Evolutionary conservation across 1,284 basidiomycete species (phyloP).

Genomic region (Hortiboletus rubellus): DNA sequence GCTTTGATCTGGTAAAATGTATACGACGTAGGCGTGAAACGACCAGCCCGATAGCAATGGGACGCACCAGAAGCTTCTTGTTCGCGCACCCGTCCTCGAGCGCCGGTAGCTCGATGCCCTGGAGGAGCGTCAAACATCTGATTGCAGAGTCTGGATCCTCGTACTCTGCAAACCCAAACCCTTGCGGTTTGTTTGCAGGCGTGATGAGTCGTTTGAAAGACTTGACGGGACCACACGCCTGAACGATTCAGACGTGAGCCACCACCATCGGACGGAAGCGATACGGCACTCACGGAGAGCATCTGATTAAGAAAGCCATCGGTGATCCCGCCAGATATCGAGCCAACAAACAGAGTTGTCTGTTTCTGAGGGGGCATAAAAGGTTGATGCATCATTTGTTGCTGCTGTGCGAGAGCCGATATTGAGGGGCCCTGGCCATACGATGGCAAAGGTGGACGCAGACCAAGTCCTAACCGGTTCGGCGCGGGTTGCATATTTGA

Average conservation of each 20-base stretch:
- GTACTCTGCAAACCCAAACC: constrained; percentile 93
- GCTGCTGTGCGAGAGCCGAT: constrained; percentile 81
- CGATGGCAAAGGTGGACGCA: constrained; percentile 79
- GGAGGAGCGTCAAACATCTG: constrained; percentile 77
- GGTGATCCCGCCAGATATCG: constrained; percentile 90
- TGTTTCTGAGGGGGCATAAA: constrained; percentile 60
- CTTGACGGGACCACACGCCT: constrained; percentile 87
- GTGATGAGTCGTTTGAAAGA: constrained; percentile 90
- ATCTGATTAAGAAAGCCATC: constrained; percentile 79
- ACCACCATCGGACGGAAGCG: not conserved
- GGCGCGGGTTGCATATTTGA: constrained; percentile 60
- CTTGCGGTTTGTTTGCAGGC: constrained; percentile 88
- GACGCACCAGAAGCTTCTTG: constrained; percentile 83
- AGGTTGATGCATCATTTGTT: constrained; percentile 61
- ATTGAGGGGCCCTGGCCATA: constrained; percentile 87
- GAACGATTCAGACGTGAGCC: not conserved
- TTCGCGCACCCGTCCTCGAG: constrained; percentile 81
- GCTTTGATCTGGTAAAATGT: constrained; percentile 70
- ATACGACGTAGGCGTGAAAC: constrained; percentile 41
- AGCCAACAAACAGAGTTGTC: constrained; percentile 86
- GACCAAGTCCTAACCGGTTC: constrained; percentile 80
- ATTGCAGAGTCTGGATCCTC: constrained; percentile 88
- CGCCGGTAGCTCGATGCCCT: constrained; percentile 84
- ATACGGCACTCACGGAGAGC: constrained; percentile 61
- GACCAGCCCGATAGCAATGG: constrained; percentile 17